These are phyloP conservation scores for Juncus effusus DNA, from an alignment of 176 grass and related monocot species.

Conservation along the genomic window DNA sequence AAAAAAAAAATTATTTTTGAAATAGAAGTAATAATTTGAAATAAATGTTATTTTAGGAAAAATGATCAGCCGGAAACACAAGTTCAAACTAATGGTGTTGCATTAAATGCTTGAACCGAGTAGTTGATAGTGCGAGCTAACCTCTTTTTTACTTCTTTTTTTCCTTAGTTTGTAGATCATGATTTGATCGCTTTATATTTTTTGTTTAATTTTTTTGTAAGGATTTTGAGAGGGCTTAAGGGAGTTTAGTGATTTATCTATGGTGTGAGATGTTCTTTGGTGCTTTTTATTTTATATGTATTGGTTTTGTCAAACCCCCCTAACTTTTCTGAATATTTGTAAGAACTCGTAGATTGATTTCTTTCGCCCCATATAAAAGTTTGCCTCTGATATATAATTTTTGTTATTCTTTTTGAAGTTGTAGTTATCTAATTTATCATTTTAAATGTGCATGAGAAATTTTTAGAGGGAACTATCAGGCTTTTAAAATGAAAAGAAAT, in stretches of 20 bases:
- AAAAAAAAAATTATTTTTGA: not conserved
- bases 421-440: no score
- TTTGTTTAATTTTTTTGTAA: not conserved
- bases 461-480: no score
- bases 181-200: not conserved
- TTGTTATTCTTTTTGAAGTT: no score
- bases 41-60: slow-evolving; percentile 13
- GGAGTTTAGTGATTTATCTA: not conserved
- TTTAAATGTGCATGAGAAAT: no score
- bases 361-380: no score
- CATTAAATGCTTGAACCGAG: slow-evolving; percentile 3
- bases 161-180: not conserved
- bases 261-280: not conserved
- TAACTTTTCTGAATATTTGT: no score
- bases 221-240: not conserved
- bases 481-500: no score
- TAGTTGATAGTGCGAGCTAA: not conserved
- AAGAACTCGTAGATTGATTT: no score
- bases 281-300: not conserved
- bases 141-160: not conserved
- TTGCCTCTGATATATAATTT: no score
- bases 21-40: not conserved
- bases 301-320: not conserved
- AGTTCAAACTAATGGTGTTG: not conserved
- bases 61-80: slow-evolving; percentile 4